phyloP scores from a whole-genome alignment of 2,329 filamentous ascomycete genomes.

The Fonsecaea erecta region DNA sequence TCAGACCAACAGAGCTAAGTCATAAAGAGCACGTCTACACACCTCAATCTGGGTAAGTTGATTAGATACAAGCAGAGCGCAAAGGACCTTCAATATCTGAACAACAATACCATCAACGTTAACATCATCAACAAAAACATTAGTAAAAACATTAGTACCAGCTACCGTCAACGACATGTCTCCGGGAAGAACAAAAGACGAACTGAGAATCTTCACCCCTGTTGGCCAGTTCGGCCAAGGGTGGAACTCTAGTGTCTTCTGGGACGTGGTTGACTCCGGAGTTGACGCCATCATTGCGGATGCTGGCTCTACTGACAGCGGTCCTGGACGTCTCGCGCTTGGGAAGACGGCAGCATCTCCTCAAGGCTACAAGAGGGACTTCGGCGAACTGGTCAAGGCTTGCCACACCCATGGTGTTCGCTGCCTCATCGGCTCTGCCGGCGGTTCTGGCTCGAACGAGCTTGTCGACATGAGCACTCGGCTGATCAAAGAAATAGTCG shows the following conservation, averaged over 20 bases:
- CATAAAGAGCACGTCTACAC: not conserved
- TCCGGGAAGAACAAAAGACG: constrained; percentile 20
- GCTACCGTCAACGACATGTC: constrained; percentile 1
- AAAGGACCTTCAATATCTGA: not conserved
- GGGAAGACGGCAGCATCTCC: constrained; percentile 21
- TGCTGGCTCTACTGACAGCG: constrained; percentile 42
- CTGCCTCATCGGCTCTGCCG: constrained; percentile 52
- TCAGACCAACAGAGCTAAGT: not conserved
- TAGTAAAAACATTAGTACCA: too few relatives aligned
- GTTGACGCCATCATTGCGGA: constrained; percentile 41
- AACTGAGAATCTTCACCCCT: constrained; percentile 25
- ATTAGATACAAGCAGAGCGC: not conserved
- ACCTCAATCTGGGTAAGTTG: not conserved
- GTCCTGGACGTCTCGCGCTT: constrained; percentile 40
- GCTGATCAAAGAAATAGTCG: constrained; percentile 46
- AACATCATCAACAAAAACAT: not conserved
- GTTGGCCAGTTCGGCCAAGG: constrained; percentile 25
- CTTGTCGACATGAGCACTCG: constrained; percentile 49
- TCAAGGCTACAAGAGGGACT: constrained; percentile 42
- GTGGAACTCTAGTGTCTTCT: constrained; percentile 19
- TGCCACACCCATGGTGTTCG: constrained; percentile 45
- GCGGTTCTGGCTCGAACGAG: constrained; percentile 53
- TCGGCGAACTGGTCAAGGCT: constrained; percentile 47
- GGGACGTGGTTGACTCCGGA: constrained; percentile 23
- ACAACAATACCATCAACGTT: not conserved